A percentile compares a stretch with the other conserved stretches of the same genome.
Evolutionary conservation across 2,329 filamentous ascomycete species (phyloP).

Genomic region (Xylaria multiplex): DNA sequence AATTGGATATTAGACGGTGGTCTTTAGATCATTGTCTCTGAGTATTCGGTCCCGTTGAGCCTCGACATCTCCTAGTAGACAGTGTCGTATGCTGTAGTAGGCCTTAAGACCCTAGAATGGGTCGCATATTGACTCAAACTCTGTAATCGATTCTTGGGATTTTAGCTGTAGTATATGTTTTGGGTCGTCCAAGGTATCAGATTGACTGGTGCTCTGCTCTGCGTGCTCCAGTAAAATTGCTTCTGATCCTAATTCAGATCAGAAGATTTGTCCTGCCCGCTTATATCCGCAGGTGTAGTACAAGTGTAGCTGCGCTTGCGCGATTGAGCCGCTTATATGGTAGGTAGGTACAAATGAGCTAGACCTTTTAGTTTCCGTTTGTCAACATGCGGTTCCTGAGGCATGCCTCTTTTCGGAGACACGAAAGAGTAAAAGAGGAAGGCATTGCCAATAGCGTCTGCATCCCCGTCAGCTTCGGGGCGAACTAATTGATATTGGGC

Average conservation of each 20-base stretch:
- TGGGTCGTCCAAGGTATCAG: neutral
- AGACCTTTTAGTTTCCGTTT: neutral
- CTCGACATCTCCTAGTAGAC: slow-evolving; percentile 35
- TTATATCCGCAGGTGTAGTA: neutral
- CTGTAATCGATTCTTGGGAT: neutral
- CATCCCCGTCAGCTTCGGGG: slow-evolving; percentile 21
- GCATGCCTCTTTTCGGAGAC: slow-evolving; percentile 1
- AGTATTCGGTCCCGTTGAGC: slow-evolving; percentile 71
- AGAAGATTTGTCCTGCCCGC: neutral
- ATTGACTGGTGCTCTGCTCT: neutral
- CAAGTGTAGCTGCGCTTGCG: no score
- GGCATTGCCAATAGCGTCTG: slow-evolving; percentile 10
- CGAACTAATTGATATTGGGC: slow-evolving; percentile 16
- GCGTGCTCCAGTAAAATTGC: neutral
- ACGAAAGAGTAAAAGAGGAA: slow-evolving; percentile 21
- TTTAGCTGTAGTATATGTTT: neutral
- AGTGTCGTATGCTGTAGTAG: neutral
- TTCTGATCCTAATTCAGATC: neutral
- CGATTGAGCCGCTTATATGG: no score
- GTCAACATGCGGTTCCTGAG: neutral
- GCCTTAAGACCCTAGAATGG: neutral
- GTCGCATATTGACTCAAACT: no score
- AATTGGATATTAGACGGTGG: slow-evolving; percentile 66
- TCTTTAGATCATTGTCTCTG: slow-evolving; percentile 49
- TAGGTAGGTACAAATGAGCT: no score